Conservation (phyloP, 805 yeast genomes). For the Wickerhamiella kazuoi region DNA sequence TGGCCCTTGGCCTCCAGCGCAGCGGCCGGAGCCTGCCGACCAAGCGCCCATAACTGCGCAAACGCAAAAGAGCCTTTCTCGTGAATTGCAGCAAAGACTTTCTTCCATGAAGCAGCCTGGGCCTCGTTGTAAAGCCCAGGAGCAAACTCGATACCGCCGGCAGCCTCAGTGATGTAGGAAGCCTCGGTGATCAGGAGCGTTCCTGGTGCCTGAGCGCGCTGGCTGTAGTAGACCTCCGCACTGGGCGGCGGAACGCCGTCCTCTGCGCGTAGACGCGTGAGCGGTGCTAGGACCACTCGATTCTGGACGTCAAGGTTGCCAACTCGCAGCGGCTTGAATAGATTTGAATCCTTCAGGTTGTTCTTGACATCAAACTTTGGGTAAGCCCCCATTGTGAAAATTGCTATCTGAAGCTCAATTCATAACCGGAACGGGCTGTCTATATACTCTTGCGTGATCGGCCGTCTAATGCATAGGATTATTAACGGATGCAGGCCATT, state of each 20-base stretch:
- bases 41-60: constrained; percentile 31
- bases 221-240: constrained; percentile 33
- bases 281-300: constrained; percentile 32
- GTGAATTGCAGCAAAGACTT: constrained; percentile 30
- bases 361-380: not conserved
- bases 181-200: constrained; percentile 44
- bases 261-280: constrained; percentile 28
- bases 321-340: constrained; percentile 23
- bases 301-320: constrained; percentile 22
- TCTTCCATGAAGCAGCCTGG: constrained; percentile 22
- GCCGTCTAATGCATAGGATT: too few relatives aligned
- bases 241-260: constrained; percentile 27
- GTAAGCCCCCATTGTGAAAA: not conserved
- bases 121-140: constrained; percentile 19
- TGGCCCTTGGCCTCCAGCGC: constrained; percentile 23
- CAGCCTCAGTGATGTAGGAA: constrained; percentile 27
- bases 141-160: constrained; percentile 23
- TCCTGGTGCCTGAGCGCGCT: constrained; percentile 39
- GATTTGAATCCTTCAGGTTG: not conserved
- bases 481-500: too few relatives aligned
- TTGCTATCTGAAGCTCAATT: too few relatives aligned
- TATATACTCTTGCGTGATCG: too few relatives aligned
- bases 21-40: constrained; percentile 28
- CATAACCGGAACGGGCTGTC: too few relatives aligned
- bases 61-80: constrained; percentile 23